Conservation (phyloP, 23 red algal genomes). For the Cyanidium caldarium region DNA sequence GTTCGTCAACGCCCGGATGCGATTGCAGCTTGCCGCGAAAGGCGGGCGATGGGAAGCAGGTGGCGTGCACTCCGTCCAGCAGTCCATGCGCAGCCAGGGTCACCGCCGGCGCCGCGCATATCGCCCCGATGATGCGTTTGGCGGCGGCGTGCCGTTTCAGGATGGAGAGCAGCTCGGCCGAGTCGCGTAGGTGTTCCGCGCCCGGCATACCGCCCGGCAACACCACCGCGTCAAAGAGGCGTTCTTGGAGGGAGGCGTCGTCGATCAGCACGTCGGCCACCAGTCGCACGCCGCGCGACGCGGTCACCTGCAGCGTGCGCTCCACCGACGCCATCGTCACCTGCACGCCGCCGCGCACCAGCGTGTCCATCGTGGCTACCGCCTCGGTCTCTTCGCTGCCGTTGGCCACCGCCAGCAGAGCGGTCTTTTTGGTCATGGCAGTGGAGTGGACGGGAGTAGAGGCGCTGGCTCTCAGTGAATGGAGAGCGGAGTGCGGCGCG, state of each 20-base stretch:
- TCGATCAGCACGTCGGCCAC: conserved; percentile 49
- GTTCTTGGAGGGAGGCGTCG: conserved; percentile 5
- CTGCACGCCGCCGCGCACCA: conserved; percentile 68
- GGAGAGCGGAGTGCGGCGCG: too few relatives aligned
- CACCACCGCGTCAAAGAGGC: conserved; percentile 35
- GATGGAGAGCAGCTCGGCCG: conserved; percentile 13
- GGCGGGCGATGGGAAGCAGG: conserved; percentile 61
- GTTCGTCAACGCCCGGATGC: conserved; percentile 32
- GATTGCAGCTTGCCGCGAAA: conserved; percentile 36
- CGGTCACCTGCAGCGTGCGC: conserved; percentile 23
- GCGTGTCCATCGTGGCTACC: conserved; percentile 51
- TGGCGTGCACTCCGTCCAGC: conserved; percentile 47
- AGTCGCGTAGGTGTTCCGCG: conserved; percentile 54
- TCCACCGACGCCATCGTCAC: conserved; percentile 88
- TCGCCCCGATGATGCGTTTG: conserved; percentile 39
- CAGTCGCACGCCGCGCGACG: conserved; percentile 55
- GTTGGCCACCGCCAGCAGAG: conserved; percentile 55
- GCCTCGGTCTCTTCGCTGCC: conserved; percentile 91
- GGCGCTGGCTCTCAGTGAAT: too few relatives aligned
- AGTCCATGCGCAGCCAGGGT: conserved; percentile 49
- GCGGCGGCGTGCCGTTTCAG: conserved; percentile 21
- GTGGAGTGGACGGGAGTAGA: too few relatives aligned
- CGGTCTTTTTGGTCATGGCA: not conserved
- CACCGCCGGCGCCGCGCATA: conserved; percentile 88
- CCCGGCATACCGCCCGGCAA: conserved; percentile 83